Conservation (phyloP, 2,329 filamentous ascomycete species). For the Diaporthe capsici region DNA sequence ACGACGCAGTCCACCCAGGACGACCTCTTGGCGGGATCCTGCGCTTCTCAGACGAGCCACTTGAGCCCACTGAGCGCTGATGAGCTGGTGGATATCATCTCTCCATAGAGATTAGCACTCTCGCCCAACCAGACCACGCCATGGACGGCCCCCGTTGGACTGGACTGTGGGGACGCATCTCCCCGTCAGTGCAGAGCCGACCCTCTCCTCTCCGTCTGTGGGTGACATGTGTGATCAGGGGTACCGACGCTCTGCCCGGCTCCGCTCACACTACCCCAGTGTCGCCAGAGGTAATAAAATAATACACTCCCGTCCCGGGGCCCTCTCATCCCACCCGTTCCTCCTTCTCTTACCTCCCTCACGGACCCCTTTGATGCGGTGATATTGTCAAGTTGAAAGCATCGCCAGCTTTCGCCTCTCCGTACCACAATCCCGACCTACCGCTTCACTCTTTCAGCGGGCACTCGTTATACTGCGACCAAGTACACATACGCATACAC, state of each 20-base stretch:
- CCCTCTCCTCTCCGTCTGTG: conserved; percentile 14
- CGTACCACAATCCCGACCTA: conserved; percentile 60
- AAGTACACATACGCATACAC: conserved; percentile 48
- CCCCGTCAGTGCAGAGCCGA: conserved; percentile 31
- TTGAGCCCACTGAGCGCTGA: conserved; percentile 19
- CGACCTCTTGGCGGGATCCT: conserved; percentile 25
- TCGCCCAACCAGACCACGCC: conserved; percentile 21
- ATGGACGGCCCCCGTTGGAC: conserved; percentile 31
- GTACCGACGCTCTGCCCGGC: conserved; percentile 36
- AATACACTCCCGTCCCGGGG: conserved; percentile 51
- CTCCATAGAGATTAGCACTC: conserved; percentile 30
- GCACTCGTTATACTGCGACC: conserved; percentile 70
- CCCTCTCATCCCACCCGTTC: conserved; percentile 52
- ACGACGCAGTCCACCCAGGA: conserved; percentile 12
- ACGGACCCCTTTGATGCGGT: conserved; percentile 63
- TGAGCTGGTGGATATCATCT: conserved; percentile 30
- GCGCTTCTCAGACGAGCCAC: conserved; percentile 15
- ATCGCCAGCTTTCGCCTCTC: conserved; percentile 64
- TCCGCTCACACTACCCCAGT: conserved; percentile 26
- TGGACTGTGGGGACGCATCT: conserved; percentile 32
- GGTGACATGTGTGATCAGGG: conserved; percentile 32
- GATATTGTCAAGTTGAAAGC: conserved; percentile 65
- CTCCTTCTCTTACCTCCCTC: conserved; percentile 54
- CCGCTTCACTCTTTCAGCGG: conserved; percentile 94
- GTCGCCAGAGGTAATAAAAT: conserved; percentile 55